Evolutionary conservation across 2,329 filamentous ascomycete species (phyloP), one percentile per base, ranked within the genome.

Genomic region (Venturia asperata): DNA sequence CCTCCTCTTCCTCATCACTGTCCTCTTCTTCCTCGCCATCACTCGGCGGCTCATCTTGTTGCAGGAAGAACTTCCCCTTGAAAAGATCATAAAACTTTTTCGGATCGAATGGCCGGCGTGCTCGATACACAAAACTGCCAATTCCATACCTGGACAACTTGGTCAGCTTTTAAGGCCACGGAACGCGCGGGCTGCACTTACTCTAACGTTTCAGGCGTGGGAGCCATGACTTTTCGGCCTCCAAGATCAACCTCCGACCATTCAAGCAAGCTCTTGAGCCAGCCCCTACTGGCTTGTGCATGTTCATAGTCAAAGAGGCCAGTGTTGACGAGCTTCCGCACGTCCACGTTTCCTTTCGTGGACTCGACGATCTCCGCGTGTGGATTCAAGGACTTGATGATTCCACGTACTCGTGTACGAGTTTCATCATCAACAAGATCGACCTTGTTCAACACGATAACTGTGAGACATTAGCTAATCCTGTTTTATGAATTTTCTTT

Each of bases 141-240:
- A 89, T 85, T 15, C 85, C 85, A 71, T 88, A 88, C 66, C 76
- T 78, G 49, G 37, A 43, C 87, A 0, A 85, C 84, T 0, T 82
- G 84, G 61, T 86, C 71, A 5, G 80, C 79, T 11, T 82, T 76
- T 74, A 24, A 11, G 13, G n/a, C 30, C 42, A 66, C 5, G 39
- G 42, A 17, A 2, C 61, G 21, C 55, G 64, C 5, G 15, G 19
- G 27, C 10, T 60, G 24, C 21, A 72, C 77, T 69, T 73, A 83
- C 78, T 90, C 87, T 64, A 90, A 80, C 0, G 87, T 90, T 75
- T 90, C 87, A 0, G 87, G 88, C 71, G 85, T 89, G 0, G 86
- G 86, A 0, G 84, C 85, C 62, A 87, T 72, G 2, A 81, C 80
- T 34, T 84, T 83, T 65, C 77, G 78, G 19, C 78, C 79, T 34